phyloP scores from a whole-genome alignment of 192 early-diverging fungal species.

The Radiomyces spectabilis region DNA sequence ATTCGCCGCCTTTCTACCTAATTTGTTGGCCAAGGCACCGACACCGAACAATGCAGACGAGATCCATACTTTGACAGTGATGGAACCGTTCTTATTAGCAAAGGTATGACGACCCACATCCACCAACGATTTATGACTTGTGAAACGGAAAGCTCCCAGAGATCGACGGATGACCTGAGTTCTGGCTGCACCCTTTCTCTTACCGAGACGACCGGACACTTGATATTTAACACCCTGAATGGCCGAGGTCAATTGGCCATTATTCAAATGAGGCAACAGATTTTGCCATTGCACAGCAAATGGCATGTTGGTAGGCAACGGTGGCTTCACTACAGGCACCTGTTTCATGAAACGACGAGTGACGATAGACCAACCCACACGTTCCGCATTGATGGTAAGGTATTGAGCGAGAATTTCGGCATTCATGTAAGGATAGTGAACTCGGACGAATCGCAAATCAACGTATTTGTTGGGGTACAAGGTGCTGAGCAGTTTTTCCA shows the following conservation, averaged over 20 bases:
- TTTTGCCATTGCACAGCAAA: constrained; percentile 27
- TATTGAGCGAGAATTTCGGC: constrained; percentile 34
- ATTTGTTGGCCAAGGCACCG: constrained; percentile 19
- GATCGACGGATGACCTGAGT: constrained; percentile 28
- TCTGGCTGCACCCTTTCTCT: constrained; percentile 28
- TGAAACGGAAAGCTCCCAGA: constrained; percentile 33
- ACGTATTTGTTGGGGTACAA: constrained; percentile 30
- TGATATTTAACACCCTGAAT: constrained; percentile 35
- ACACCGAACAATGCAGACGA: constrained; percentile 29
- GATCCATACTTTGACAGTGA: constrained; percentile 37
- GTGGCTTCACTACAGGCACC: constrained; percentile 31
- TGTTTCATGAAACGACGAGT: constrained; percentile 32
- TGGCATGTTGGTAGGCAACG: constrained; percentile 25
- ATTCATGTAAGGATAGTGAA: constrained; percentile 34
- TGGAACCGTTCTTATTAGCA: constrained; percentile 32
- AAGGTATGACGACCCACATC: constrained; percentile 32
- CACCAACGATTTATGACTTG: constrained; percentile 26
- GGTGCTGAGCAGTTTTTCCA: constrained; percentile 20
- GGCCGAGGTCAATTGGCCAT: constrained; percentile 23
- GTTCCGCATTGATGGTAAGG: constrained; percentile 25
- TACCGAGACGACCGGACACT: constrained; percentile 28
- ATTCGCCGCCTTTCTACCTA: constrained; percentile 11
- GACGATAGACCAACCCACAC: constrained; percentile 22
- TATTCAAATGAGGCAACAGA: constrained; percentile 24
- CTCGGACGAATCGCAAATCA: constrained; percentile 21